These are phyloP conservation scores for Kondoa malvinella DNA, from an alignment of 768 basidiomycete genomes.

Conservation along the genomic window DNA sequence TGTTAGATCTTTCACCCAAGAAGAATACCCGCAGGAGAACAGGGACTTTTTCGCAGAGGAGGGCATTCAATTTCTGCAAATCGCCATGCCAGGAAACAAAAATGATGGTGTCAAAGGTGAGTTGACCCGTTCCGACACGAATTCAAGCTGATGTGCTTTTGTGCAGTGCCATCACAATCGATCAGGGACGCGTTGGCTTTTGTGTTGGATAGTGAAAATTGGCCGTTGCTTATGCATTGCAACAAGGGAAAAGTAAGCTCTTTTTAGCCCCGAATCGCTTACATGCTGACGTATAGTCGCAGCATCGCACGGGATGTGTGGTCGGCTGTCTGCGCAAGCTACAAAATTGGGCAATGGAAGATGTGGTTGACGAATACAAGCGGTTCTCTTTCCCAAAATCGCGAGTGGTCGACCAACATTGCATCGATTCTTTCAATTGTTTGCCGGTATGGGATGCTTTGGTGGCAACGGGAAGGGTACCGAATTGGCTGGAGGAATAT, in stretches of 20 bases:
- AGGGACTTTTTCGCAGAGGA: conserved; percentile 31
- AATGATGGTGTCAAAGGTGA: conserved; percentile 16
- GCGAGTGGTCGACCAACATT: conserved; percentile 33
- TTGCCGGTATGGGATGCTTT: not conserved
- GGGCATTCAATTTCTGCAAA: conserved; percentile 32
- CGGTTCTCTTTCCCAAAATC: conserved; percentile 33
- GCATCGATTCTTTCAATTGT: conserved; percentile 32
- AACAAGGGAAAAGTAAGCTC: conserved; percentile 35
- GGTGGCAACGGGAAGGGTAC: not conserved
- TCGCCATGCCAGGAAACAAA: conserved; percentile 36
- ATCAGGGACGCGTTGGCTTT: conserved; percentile 32
- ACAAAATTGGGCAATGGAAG: conserved; percentile 31
- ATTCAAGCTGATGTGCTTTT: conserved; percentile 21
- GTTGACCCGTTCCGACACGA: not conserved
- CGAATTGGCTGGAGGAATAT: not conserved
- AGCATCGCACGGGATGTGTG: conserved; percentile 36
- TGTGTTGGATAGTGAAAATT: conserved; percentile 33
- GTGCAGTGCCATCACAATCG: conserved; percentile 32
- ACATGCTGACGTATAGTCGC: not conserved
- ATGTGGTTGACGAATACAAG: conserved; percentile 30
- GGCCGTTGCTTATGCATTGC: conserved; percentile 35
- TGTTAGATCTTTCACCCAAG: conserved; percentile 30
- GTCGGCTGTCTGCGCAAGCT: conserved; percentile 34
- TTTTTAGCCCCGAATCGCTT: not conserved
- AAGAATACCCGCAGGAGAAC: conserved; percentile 35